phyloP scores from a whole-genome alignment of 352 stramenopile genomes.

The Globisporangium spiculum region DNA sequence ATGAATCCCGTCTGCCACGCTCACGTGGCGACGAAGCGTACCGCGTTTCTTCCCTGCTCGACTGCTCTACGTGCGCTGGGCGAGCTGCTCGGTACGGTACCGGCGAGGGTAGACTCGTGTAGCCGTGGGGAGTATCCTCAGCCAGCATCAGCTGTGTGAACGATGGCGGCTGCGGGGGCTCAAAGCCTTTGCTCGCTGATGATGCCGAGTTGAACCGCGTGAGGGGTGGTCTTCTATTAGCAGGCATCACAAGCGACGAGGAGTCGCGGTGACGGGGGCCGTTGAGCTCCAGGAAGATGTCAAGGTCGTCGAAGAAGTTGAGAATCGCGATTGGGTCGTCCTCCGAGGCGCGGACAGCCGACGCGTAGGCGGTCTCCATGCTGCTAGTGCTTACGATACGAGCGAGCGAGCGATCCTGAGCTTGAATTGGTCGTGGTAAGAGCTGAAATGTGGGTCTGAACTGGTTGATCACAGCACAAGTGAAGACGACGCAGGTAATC shows the following conservation, averaged over 20 bases:
- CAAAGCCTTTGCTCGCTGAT: neutral
- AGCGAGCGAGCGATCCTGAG: no score
- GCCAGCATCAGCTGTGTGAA: no score
- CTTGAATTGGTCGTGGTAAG: no score
- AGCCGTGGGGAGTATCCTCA: neutral
- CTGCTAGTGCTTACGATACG: no score
- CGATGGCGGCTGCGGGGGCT: neutral
- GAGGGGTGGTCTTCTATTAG: neutral
- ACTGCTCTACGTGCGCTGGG: neutral
- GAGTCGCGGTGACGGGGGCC: neutral
- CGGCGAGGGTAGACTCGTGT: neutral
- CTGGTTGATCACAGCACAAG: no score
- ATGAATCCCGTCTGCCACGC: no score
- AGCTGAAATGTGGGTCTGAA: no score
- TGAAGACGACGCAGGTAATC: no score
- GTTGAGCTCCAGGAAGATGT: neutral
- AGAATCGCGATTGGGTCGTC: neutral
- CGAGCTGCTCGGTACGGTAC: neutral
- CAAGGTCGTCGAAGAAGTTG: constrained; percentile 6
- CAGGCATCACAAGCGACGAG: neutral
- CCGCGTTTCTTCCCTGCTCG: neutral
- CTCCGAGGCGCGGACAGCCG: neutral
- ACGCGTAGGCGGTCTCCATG: no score
- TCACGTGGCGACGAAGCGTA: no score
- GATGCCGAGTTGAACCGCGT: neutral